Evolutionary conservation across 495 filamentous ascomycete species (phyloP), one percentile per base, ranked within the genome.

Genomic region (Umbilicaria muhlenbergii): DNA sequence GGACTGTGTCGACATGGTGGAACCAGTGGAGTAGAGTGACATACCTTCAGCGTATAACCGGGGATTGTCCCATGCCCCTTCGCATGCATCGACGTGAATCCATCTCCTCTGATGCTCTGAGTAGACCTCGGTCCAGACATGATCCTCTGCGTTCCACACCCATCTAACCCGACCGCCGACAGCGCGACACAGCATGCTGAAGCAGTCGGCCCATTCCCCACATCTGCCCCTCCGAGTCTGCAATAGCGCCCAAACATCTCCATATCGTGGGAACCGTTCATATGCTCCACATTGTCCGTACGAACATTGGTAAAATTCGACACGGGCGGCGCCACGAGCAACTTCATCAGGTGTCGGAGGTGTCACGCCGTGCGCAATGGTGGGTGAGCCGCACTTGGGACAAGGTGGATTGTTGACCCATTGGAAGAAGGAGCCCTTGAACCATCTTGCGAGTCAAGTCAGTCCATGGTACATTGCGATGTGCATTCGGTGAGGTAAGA

Each of bases 181-280:
- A 6, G 91, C 91, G 36, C 91, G 75, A 63, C 91, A 96, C 16
- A 99, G 72, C 91, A 99, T 99, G 60, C 81, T 87, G 64, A 99
- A 99, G 65, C 88, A 94, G 61, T 95, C 95, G 42, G 83, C 88
- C 88, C 92, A 99, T 66, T 99, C 91, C 39, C 91, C 92, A 43
- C 75, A 80, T 45, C 91, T 77, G 19, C 91, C 91, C 47, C 80
- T 75, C 44, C 83, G 66, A 37, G 84, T 87, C 59, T 93, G 81
- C 38, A 98, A 63, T 43, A 96, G 63, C 41, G 86, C 79, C 83
- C 93, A 98, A 14, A 95, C 91, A 58, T 98, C 92, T 39, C 82
- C 86, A 60, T 94, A 98, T 24, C 91, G 79, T 24, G 91, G 87
- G 47, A 95, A 98, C 49, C 91, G 76, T 56, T 94, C 92, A 54